These are phyloP conservation scores for Microcyclospora pomicola DNA, from an alignment of 2,329 filamentous ascomycete genomes.

Conservation along the genomic window DNA sequence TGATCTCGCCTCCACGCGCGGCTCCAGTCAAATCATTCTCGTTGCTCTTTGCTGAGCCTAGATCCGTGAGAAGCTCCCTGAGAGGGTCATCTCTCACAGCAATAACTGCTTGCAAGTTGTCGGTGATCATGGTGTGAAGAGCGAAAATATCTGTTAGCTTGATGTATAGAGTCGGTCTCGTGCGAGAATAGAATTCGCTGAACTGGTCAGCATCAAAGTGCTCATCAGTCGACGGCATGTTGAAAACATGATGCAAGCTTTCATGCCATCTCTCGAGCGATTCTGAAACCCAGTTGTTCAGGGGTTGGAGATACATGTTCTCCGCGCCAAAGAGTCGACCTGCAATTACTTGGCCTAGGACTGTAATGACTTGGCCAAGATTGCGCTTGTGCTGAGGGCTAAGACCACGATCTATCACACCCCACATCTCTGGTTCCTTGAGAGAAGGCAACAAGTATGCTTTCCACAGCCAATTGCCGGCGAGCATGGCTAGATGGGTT, in stretches of 20 bases:
- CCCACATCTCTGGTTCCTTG: slow-evolving; percentile 79
- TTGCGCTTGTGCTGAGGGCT: slow-evolving; percentile 90
- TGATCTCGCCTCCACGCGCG: slow-evolving; percentile 20
- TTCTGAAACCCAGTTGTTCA: slow-evolving; percentile 82
- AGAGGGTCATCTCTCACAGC: slow-evolving; percentile 73
- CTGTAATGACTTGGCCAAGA: slow-evolving; percentile 77
- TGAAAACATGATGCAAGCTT: slow-evolving; percentile 64
- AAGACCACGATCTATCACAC: slow-evolving; percentile 77
- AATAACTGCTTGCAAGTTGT: slow-evolving; percentile 65
- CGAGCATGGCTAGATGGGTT: slow-evolving; percentile 64
- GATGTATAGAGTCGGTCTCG: slow-evolving; percentile 96
- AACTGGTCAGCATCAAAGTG: slow-evolving; percentile 98
- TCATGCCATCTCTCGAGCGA: slow-evolving; percentile 66
- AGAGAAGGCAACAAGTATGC: slow-evolving; percentile 86
- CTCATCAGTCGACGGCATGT: slow-evolving; percentile 71
- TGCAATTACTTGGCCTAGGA: slow-evolving; percentile 76
- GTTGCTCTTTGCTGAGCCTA: slow-evolving; percentile 92
- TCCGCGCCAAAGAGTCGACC: slow-evolving; percentile 85
- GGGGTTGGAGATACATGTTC: slow-evolving; percentile 86
- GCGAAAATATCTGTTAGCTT: slow-evolving; percentile 97
- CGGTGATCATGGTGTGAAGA: slow-evolving; percentile 75
- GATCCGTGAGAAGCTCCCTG: slow-evolving; percentile 80
- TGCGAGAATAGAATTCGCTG: slow-evolving; percentile 92
- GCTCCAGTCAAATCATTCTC: slow-evolving; percentile 53
- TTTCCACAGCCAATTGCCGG: slow-evolving; percentile 86